Evolutionary conservation across 139 green algal genomes (phyloP), one percentile per base, ranked within the genome.

Genomic region (Picochlorum sp.): DNA sequence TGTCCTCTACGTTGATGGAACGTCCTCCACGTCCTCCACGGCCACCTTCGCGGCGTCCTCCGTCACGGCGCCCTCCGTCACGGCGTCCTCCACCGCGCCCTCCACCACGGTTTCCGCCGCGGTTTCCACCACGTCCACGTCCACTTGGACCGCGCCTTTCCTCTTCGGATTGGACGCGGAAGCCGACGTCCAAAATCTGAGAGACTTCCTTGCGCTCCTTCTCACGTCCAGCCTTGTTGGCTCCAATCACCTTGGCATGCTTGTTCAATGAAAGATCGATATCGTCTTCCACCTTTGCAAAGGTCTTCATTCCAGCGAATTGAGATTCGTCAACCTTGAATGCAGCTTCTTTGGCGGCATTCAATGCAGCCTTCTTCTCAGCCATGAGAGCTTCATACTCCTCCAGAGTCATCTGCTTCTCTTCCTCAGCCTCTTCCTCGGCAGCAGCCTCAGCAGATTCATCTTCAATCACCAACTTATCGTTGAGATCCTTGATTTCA

Each of bases 351-450:
- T 61, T 41, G 24, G 60, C 21, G 73, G 88, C 88, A 79, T 91
- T 91, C 30, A 92, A 76, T 13, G 64, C 78, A 1, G 82, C 82
- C 66, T 83, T 83, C 82, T 90, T 90, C 76, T 86, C 85, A 7
- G 73, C 77, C 70, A 87, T 64, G 64, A 82, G 34, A 15, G 47
- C 70, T 78, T 90, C 83, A 26, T 90, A 92, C 73, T 90, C 82
- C 45, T 89, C 80, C 30, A 90, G 78, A 45, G 63, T 79, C 65
- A 90, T 76, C 71, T 88, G 72, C 76, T 87, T 67, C 57, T 66
- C 60, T 37, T 72, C 65, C 7, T 54, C 54, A 31, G 45, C 66
- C 13, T 45, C 24, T 56, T 76, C 72, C 34, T 70, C 66, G 1
- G 7, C 68, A 49, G 69, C 70, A 37, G 67, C 62, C 49, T 57